These are phyloP conservation scores for Datura wrightii DNA, from an alignment of 257 asterid species.

Conservation along the genomic window DNA sequence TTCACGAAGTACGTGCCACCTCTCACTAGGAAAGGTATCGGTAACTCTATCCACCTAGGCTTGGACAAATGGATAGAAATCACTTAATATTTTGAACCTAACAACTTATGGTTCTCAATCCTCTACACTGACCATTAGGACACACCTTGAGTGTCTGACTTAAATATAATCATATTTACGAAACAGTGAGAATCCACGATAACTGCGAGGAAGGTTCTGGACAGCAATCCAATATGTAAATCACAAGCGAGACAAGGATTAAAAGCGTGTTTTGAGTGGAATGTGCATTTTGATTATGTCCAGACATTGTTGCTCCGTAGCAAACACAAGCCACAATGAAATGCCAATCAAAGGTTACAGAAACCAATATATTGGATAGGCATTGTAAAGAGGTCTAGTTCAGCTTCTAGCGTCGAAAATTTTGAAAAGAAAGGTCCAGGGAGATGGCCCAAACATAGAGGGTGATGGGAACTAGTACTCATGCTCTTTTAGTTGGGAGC, in stretches of 20 bases:
- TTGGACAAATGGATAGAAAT: background rate
- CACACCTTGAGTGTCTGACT: background rate
- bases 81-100: background rate
- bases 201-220: background rate
- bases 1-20: too few species aligned
- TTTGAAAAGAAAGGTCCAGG: background rate
- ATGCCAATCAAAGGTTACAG: background rate
- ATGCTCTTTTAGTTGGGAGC: background rate
- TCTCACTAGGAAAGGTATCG: background rate
- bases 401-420: background rate
- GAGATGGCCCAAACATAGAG: background rate
- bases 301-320: background rate
- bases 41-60: background rate
- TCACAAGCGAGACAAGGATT: background rate
- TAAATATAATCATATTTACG: background rate
- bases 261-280: background rate
- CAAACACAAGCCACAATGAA: background rate
- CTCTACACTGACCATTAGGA: background rate
- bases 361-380: background rate
- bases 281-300: background rate
- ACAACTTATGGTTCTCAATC: background rate
- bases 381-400: background rate
- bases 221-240: background rate
- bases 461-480: background rate
- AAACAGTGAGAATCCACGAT: background rate